Conservation (phyloP, 192 early-diverging fungal genomes). For the Coemansia sp. region DNA sequence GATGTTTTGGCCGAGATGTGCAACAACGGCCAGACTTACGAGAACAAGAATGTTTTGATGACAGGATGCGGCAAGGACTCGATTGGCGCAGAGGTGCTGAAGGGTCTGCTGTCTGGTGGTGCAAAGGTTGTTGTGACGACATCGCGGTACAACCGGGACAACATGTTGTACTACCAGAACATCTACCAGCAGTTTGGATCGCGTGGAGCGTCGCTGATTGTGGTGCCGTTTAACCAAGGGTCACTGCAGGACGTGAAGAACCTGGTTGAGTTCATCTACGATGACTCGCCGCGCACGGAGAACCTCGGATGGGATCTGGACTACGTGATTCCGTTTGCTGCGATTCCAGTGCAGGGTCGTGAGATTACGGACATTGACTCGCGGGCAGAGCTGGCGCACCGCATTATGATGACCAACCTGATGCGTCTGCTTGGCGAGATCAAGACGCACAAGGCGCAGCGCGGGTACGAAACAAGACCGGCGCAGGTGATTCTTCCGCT, state of each 20-base stretch:
- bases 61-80: conserved; percentile 92
- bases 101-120: conserved; percentile 84
- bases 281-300: conserved; percentile 60
- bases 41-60: conserved; percentile 80
- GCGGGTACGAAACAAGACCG: conserved; percentile 86
- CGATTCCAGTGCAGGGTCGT: conserved; percentile 86
- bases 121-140: conserved; percentile 82
- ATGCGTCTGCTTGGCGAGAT: conserved; percentile 85
- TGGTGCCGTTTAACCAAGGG: conserved; percentile 95
- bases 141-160: conserved; percentile 82
- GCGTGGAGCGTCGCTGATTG: conserved; percentile 79
- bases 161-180: conserved; percentile 86
- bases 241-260: conserved; percentile 83
- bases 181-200: conserved; percentile 90
- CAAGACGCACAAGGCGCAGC: conserved; percentile 80
- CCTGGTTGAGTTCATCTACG: conserved; percentile 87
- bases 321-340: conserved; percentile 93
- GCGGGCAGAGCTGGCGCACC: conserved; percentile 88
- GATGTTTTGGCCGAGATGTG: conserved; percentile 81
- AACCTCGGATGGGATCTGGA: conserved; percentile 93
- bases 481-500: conserved; percentile 87
- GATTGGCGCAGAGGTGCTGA: conserved; percentile 88
- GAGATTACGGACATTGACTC: conserved; percentile 88
- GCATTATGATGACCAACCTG: conserved; percentile 95
- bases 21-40: conserved; percentile 80